Percentiles rank a stretch among this genome's conserved stretches.
phyloP scores from a whole-genome alignment of 139 green algal genomes.

The Tetraselmis striata region DNA sequence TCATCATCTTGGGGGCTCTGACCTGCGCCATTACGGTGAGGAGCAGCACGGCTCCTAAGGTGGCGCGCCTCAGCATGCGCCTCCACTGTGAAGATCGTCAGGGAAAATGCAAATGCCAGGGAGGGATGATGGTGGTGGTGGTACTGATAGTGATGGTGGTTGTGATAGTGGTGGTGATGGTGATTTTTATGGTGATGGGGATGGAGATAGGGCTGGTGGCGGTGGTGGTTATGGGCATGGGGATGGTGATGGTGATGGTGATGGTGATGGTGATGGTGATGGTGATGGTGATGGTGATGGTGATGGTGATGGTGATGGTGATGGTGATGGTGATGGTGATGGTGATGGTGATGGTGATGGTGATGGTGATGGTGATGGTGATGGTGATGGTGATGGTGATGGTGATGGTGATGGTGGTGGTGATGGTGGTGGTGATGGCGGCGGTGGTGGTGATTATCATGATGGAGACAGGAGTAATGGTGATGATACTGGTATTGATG shows the following conservation, averaged over 20 bases:
- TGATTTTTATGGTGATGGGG: not conserved
- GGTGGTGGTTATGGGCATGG: not conserved
- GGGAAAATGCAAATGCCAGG: no score
- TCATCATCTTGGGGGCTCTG: not conserved
- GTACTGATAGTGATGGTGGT: no score
- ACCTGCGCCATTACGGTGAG: no score
- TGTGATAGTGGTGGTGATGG: no score
- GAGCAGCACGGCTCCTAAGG: not conserved
- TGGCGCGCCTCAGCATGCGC: no score
- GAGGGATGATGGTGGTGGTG: not conserved
- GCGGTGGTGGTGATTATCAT: not conserved
- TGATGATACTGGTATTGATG: no score
- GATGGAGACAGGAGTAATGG: no score
- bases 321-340: not conserved
- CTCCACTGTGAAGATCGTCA: no score
- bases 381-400: not conserved
- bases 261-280: not conserved
- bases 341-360: not conserved
- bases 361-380: not conserved
- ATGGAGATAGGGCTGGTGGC: not conserved
- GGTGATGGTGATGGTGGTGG: not conserved
- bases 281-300: not conserved
- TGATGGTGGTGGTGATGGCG: not conserved
- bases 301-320: not conserved
- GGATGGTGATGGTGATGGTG: not conserved